phyloP scores from a whole-genome alignment of 805 yeast genomes.

The Kuraishia capsulata region DNA sequence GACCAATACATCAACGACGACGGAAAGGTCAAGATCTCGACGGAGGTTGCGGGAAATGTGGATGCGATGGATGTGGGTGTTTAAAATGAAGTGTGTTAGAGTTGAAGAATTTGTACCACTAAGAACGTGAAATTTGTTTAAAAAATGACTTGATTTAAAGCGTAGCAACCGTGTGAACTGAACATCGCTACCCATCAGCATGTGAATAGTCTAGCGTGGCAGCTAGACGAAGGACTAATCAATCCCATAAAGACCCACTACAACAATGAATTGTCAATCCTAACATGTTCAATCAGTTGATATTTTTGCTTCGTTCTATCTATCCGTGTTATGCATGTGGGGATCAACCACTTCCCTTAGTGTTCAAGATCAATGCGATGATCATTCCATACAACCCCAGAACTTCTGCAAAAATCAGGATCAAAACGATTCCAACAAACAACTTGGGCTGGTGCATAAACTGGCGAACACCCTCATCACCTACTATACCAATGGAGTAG shows the following conservation, averaged over 20 bases:
- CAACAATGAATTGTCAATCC: not conserved
- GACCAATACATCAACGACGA: conserved; percentile 66
- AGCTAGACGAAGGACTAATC: conserved; percentile 1
- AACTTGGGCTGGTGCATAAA: conserved; percentile 97
- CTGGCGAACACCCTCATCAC: conserved; percentile 99
- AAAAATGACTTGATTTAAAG: no score
- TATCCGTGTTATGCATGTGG: not conserved
- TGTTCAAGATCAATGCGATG: conserved; percentile 84
- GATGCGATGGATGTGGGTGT: conserved; percentile 2
- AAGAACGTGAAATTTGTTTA: conserved; percentile 23
- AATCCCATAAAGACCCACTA: not conserved
- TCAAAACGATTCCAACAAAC: conserved; percentile 89
- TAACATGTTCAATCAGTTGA: not conserved
- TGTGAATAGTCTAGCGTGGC: conserved; percentile 3
- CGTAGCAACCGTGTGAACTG: no score
- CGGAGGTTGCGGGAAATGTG: conserved; percentile 26
- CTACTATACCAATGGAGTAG: conserved; percentile 97
- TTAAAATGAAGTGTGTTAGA: no score
- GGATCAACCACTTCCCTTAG: conserved; percentile 63
- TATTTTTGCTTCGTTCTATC: conserved; percentile 1
- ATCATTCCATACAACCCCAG: conserved; percentile 93
- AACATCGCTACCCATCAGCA: no score
- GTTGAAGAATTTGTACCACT: not conserved
- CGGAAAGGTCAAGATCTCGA: conserved; percentile 62
- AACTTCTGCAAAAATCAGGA: conserved; percentile 91